Evolutionary conservation across 306 rosid genomes (phyloP), one percentile per base, ranked within the genome.

Genomic region (Astragalus glycyphyllos): DNA sequence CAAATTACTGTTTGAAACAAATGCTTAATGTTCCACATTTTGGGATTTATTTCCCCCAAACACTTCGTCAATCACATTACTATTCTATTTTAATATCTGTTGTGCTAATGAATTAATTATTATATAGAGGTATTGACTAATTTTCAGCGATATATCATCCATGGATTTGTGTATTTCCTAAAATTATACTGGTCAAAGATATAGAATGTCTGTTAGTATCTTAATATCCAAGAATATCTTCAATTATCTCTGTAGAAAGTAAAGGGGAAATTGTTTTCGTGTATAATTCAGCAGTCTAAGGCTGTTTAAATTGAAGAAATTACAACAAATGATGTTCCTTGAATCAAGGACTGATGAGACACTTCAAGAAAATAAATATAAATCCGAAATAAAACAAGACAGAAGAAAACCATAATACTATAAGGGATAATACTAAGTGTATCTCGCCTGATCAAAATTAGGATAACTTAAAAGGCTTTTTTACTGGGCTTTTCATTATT

Each of bases 1-100:
- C 69, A 14, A 58, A 23, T 42, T 58, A 70, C 70, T 76, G 35
- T 26, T 32, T 48, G 37, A 70, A 70, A 69, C 58, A 60, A 44
- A 13, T 69, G 32, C 54, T 71, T 38, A 32, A n/a, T 57, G 29
- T 63, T 69, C 29, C 42, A 73, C 50, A 35, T 68, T 62, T 41
- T 74, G 12, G 17, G 55, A 79, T 67, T 40, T 13, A 56, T 62
- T 54, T 68, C 44, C 44, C 29, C 48, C 50, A 29, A 42, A 32
- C 50, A 73, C 47, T 9, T 26, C 54, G 37, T 72, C 32, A 45
- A 56, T 45, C 50, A 20, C 53, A 64, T 40, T 23, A 8, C n/a
- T 38, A 58, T 45, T 61, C 71, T 38, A 15, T 69, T 61, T 34
- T 34, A 14, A 32, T 77, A 11, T 56, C 5, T 62, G 44, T 11